phyloP scores from a whole-genome alignment of 768 basidiomycete genomes.

The Lentinula detonsa region DNA sequence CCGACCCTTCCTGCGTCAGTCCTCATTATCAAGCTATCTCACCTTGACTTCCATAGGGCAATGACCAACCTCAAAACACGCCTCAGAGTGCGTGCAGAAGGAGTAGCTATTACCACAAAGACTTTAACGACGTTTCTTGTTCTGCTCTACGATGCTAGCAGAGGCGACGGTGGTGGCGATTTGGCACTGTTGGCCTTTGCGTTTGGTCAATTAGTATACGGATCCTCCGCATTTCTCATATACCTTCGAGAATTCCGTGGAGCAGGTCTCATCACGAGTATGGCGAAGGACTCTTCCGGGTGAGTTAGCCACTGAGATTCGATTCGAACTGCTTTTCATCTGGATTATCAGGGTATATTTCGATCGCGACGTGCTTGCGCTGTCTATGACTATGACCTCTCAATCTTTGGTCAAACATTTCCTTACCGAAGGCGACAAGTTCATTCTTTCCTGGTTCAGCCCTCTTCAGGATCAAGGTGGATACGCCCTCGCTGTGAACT shows the following conservation, averaged over 20 bases:
- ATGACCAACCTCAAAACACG: constrained; percentile 63
- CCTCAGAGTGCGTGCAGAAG: constrained; percentile 82
- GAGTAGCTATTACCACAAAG: constrained; percentile 69
- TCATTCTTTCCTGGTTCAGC: constrained; percentile 81
- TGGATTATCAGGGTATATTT: constrained; percentile 27
- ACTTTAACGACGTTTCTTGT: constrained; percentile 66
- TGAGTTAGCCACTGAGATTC: constrained; percentile 1
- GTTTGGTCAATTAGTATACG: constrained; percentile 76
- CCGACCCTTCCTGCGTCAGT: not conserved
- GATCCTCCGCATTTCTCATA: constrained; percentile 43
- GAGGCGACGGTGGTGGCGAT: constrained; percentile 23
- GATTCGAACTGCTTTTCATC: not conserved
- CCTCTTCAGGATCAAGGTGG: constrained; percentile 87
- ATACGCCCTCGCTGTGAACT: constrained; percentile 93
- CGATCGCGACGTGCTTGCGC: constrained; percentile 40
- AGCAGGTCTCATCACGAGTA: constrained; percentile 18
- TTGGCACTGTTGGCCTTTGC: constrained; percentile 81
- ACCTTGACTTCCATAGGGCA: constrained; percentile 38
- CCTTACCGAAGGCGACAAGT: constrained; percentile 91
- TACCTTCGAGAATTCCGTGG: constrained; percentile 45
- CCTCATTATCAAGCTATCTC: constrained; percentile 4
- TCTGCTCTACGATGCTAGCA: constrained; percentile 44
- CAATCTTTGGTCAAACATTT: constrained; percentile 93
- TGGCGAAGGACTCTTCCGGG: constrained; percentile 21
- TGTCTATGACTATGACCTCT: constrained; percentile 79